phyloP scores from a whole-genome alignment of 2,329 filamentous ascomycete genomes.

The Aspergillus sp. region DNA sequence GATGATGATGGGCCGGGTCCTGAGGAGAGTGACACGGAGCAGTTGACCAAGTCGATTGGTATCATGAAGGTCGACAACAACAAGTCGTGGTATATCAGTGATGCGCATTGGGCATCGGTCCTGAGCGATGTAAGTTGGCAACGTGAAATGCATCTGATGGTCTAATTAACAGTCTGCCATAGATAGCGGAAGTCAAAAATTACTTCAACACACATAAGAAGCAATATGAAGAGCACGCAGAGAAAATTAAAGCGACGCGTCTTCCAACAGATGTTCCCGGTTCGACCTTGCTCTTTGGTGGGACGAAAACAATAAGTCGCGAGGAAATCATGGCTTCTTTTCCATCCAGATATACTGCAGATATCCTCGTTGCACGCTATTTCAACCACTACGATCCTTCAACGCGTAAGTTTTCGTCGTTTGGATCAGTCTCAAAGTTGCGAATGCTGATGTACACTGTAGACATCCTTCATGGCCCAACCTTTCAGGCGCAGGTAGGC shows the following conservation, averaged over 20 bases:
- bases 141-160: not conserved
- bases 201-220: conserved; percentile 86
- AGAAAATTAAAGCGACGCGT: conserved; percentile 69
- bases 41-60: conserved; percentile 71
- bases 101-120: conserved; percentile 79
- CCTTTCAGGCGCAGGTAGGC: conserved; percentile 71
- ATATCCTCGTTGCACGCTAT: conserved; percentile 81
- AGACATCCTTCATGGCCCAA: conserved; percentile 76
- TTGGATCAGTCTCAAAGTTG: not conserved
- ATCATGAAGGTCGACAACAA: conserved; percentile 76
- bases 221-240: conserved; percentile 78
- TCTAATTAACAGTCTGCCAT: conserved; percentile 6
- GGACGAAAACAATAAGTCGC: conserved; percentile 65
- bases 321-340: conserved; percentile 75
- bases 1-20: conserved; percentile 59
- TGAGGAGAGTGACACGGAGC: conserved; percentile 66
- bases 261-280: conserved; percentile 54
- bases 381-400: conserved; percentile 77
- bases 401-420: conserved; percentile 48
- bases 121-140: conserved; percentile 60
- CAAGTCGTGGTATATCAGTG: conserved; percentile 77
- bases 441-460: conserved; percentile 4
- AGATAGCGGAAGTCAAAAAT: conserved; percentile 89
- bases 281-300: conserved; percentile 76
- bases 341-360: conserved; percentile 76